These are phyloP conservation scores for Ambrosiella beaveri DNA, from an alignment of 2,329 filamentous ascomycete species.

Conservation along the genomic window DNA sequence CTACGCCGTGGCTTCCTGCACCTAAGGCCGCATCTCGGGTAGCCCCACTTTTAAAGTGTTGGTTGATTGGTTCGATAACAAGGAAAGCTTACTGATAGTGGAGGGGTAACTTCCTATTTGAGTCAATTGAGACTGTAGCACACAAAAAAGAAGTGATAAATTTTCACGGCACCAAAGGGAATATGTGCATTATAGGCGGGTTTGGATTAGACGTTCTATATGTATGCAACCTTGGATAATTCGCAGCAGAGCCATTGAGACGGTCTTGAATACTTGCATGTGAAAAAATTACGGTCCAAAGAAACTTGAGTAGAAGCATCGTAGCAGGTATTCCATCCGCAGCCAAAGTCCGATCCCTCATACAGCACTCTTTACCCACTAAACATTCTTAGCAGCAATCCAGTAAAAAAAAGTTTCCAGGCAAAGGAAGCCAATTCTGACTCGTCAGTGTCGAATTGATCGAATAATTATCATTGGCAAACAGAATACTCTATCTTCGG, in stretches of 20 bases:
- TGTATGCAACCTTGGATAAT: not conserved
- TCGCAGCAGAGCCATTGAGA: not conserved
- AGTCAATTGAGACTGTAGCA: not conserved
- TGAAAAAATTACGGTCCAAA: not conserved
- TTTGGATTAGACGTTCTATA: not conserved
- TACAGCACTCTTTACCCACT: not conserved
- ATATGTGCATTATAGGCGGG: not conserved
- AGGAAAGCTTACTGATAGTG: not conserved
- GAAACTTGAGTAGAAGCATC: no score
- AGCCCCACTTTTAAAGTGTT: not conserved
- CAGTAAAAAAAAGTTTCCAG: not conserved
- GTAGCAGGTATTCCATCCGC: no score
- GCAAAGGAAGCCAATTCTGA: conserved; percentile 3
- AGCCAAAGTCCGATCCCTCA: not conserved
- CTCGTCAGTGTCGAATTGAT: conserved; percentile 2
- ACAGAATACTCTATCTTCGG: conserved; percentile 9
- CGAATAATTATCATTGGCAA: conserved; percentile 4
- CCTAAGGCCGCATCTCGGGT: not conserved
- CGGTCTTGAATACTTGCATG: not conserved
- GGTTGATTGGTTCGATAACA: conserved; percentile 4
- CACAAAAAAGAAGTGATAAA: not conserved
- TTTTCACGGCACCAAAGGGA: not conserved
- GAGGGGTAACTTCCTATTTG: conserved; percentile 2
- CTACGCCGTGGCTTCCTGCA: not conserved
- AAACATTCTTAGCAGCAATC: not conserved